Evolutionary conservation across 768 basidiomycete genomes (phyloP).

Genomic region (Termitomyces sp.): DNA sequence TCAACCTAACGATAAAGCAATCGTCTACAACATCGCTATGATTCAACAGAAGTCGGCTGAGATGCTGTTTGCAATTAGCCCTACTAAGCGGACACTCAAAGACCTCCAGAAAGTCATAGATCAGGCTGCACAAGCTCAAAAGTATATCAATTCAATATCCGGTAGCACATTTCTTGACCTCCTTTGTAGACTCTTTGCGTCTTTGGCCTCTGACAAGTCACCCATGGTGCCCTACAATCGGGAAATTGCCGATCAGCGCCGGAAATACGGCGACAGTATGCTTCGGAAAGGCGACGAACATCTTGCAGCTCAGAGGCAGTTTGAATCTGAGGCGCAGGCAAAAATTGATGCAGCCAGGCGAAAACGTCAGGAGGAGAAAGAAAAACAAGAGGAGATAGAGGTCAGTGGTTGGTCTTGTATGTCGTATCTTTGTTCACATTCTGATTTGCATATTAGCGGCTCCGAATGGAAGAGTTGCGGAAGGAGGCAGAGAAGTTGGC

Average conservation of each 20-base stretch:
- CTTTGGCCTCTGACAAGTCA: slow-evolving; percentile 72
- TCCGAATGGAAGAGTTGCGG: slow-evolving; percentile 60
- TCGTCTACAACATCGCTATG: slow-evolving; percentile 95
- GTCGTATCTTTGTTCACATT: background rate
- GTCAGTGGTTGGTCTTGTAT: slow-evolving; percentile 36
- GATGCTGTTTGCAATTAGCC: slow-evolving; percentile 70
- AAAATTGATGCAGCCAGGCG: slow-evolving; percentile 75
- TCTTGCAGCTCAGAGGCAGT: slow-evolving; percentile 61
- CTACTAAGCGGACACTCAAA: slow-evolving; percentile 73
- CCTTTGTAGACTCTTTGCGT: slow-evolving; percentile 67
- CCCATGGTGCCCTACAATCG: slow-evolving; percentile 73
- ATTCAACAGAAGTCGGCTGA: slow-evolving; percentile 96
- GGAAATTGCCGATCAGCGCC: slow-evolving; percentile 86
- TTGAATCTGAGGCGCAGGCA: slow-evolving; percentile 68
- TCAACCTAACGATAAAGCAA: slow-evolving; percentile 85
- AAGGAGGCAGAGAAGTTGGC: slow-evolving; percentile 74
- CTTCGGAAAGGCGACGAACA: slow-evolving; percentile 80
- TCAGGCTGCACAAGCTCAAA: slow-evolving; percentile 83
- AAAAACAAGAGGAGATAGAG: slow-evolving; percentile 60
- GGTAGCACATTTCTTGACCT: background rate
- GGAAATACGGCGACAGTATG: slow-evolving; percentile 87
- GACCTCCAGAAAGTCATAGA: slow-evolving; percentile 78
- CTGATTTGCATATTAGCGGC: slow-evolving; percentile 37
- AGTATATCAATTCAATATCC: slow-evolving; percentile 40
- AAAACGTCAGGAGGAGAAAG: slow-evolving; percentile 76